A percentile compares a stretch with the other conserved stretches of the same genome.
Conservation (phyloP, 1,284 basidiomycete genomes). For the Puccinia triticina region DNA sequence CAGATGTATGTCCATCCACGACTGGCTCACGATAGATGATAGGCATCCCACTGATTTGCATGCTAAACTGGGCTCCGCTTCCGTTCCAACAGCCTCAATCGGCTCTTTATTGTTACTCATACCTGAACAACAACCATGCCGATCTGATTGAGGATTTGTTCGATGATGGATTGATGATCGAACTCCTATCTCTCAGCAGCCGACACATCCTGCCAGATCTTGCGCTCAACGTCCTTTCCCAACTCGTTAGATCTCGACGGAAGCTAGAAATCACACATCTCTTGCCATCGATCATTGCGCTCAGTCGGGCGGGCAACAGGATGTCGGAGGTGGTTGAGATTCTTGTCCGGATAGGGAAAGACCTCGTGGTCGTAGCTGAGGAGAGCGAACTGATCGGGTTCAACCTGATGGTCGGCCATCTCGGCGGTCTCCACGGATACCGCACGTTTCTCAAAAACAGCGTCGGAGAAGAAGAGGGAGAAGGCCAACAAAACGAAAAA, state of each 20-base stretch:
- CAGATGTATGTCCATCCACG: conserved; percentile 18
- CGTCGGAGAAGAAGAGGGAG: neutral
- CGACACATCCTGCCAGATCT: conserved; percentile 28
- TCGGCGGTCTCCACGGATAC: conserved; percentile 29
- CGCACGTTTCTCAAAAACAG: neutral
- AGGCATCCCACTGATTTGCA: neutral
- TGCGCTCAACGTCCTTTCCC: conserved; percentile 8
- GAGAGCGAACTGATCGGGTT: conserved; percentile 20
- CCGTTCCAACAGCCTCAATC: conserved; percentile 19
- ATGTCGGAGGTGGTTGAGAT: conserved; percentile 29
- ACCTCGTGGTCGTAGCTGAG: neutral
- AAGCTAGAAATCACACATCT: conserved; percentile 35
- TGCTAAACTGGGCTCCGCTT: neutral
- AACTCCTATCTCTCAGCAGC: conserved; percentile 1
- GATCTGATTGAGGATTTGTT: neutral
- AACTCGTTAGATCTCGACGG: conserved; percentile 1
- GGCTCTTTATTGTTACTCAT: conserved; percentile 30
- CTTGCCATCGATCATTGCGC: conserved; percentile 15
- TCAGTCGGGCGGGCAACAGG: conserved; percentile 8
- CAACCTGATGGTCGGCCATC: conserved; percentile 37
- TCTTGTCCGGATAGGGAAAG: neutral
- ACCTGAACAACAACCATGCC: conserved; percentile 13
- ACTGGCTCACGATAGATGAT: neutral
- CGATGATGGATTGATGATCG: conserved; percentile 29
- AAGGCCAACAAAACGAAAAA: neutral